Conservation (phyloP, 208 protist genomes). For the Leishmania arabica region DNA sequence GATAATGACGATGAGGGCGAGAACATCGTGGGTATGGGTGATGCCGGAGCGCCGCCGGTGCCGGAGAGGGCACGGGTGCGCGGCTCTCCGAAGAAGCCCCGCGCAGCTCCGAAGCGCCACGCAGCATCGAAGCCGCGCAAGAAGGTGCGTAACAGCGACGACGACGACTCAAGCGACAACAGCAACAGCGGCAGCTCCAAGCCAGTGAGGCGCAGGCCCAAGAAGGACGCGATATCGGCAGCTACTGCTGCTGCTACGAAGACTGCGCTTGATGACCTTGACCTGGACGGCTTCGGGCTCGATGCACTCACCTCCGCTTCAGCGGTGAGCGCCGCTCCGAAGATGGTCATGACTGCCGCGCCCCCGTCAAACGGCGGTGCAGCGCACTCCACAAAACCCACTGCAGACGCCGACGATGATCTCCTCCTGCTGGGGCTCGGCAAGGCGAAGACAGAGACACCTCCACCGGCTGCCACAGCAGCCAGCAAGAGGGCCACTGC, state of each 20-base stretch:
- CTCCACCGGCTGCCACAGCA: background rate
- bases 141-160: slow-evolving; percentile 20
- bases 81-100: slow-evolving; percentile 9
- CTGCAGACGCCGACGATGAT: slow-evolving; percentile 30
- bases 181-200: slow-evolving; percentile 11
- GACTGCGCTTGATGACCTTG: slow-evolving; percentile 51
- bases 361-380: background rate
- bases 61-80: background rate
- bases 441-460: slow-evolving; percentile 9
- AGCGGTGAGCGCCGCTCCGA: slow-evolving; percentile 2
- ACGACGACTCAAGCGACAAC: slow-evolving; percentile 14
- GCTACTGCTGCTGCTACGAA: background rate
- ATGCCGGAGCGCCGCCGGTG: slow-evolving; percentile 27
- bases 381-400: background rate
- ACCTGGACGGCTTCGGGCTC: slow-evolving; percentile 80
- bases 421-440: slow-evolving; percentile 32
- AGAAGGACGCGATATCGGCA: slow-evolving; percentile 18
- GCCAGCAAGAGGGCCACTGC: background rate
- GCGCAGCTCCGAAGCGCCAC: slow-evolving; percentile 20
- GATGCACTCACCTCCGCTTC: slow-evolving; percentile 42
- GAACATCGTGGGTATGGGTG: slow-evolving; percentile 45
- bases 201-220: slow-evolving; percentile 10
- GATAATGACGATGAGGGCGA: slow-evolving; percentile 35
- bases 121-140: slow-evolving; percentile 20
- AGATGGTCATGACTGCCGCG: background rate